Conservation (phyloP, 2,329 filamentous ascomycete genomes). For the Fusarium secorum region DNA sequence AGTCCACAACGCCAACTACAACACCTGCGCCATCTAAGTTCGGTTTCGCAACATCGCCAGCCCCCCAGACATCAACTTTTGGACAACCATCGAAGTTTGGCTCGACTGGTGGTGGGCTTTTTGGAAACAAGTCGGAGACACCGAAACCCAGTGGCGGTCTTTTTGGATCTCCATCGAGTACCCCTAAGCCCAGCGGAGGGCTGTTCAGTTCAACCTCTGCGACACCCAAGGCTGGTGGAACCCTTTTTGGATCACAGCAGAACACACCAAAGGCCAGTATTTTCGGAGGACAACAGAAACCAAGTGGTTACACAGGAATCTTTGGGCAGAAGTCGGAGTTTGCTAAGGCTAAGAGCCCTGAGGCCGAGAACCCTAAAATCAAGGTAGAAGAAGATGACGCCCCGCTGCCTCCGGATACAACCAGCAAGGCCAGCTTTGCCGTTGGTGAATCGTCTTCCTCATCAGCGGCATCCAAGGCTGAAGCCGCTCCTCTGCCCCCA, state of each 20-base stretch:
- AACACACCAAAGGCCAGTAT: conserved; percentile 33
- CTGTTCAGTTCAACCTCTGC: conserved; percentile 40
- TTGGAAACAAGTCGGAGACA: conserved; percentile 41
- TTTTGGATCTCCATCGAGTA: conserved; percentile 36
- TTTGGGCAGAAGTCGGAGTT: conserved; percentile 37
- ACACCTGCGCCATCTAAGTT: conserved; percentile 61
- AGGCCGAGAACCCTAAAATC: conserved; percentile 45
- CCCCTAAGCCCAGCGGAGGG: conserved; percentile 26
- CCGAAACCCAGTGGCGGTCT: conserved; percentile 38
- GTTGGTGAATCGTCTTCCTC: conserved; percentile 62
- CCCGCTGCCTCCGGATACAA: conserved; percentile 64
- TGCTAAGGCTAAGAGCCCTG: conserved; percentile 15
- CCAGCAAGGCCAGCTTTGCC: conserved; percentile 60
- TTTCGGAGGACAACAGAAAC: conserved; percentile 37
- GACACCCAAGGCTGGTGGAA: conserved; percentile 40
- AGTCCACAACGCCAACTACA: conserved; percentile 59
- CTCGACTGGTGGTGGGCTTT: conserved; percentile 39
- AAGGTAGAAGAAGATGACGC: conserved; percentile 49
- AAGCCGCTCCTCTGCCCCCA: conserved; percentile 56
- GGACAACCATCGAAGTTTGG: conserved; percentile 46
- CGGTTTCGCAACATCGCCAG: conserved; percentile 48
- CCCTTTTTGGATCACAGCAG: conserved; percentile 36
- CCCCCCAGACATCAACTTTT: conserved; percentile 46
- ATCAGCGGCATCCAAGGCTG: conserved; percentile 51
- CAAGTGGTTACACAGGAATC: conserved; percentile 31